These are phyloP conservation scores for Aspergillus pseudonomiae DNA, from an alignment of 2,329 filamentous ascomycete species.

Conservation along the genomic window DNA sequence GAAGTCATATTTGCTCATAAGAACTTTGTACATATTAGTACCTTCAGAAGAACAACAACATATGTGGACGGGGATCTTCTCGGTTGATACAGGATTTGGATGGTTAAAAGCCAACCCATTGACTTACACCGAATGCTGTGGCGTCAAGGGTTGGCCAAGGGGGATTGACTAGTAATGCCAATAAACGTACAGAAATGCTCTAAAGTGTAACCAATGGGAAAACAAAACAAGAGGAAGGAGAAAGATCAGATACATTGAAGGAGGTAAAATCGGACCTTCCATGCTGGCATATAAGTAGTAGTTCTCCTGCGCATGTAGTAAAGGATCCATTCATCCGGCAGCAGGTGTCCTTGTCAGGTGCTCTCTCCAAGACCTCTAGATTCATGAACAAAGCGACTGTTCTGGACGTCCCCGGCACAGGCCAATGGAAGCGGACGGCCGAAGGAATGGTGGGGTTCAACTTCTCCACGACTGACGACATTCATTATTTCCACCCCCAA, in stretches of 20 bases:
- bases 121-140: background rate
- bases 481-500: constrained; percentile 21
- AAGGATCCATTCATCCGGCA: too few species aligned
- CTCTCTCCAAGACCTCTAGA: background rate
- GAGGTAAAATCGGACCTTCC: background rate
- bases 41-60: background rate
- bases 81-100: background rate
- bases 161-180: background rate
- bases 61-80: background rate
- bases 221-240: background rate
- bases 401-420: constrained; percentile 9
- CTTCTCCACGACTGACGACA: constrained; percentile 25
- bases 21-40: background rate
- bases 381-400: background rate
- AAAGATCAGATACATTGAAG: background rate
- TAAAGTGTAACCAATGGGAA: background rate
- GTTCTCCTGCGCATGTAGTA: too few species aligned
- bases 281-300: too few species aligned
- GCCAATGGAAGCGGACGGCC: constrained; percentile 16
- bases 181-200: background rate
- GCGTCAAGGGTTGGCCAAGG: background rate
- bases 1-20: background rate
- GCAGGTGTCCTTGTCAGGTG: background rate
- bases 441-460: constrained; percentile 19
- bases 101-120: background rate